phyloP scores from a whole-genome alignment of 345 rosid genomes.

The Clausena lansium region DNA sequence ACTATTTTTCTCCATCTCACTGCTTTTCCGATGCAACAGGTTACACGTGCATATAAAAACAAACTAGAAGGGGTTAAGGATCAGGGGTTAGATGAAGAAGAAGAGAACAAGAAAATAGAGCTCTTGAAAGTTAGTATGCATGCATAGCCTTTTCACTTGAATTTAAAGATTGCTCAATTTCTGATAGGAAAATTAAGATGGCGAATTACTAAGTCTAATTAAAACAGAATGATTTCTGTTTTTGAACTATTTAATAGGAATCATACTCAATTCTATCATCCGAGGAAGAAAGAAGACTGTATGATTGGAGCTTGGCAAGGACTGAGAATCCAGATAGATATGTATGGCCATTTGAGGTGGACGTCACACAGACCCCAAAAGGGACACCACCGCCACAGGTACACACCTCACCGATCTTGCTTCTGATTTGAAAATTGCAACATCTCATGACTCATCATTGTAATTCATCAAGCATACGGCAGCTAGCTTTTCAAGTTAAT shows the following conservation, averaged over 20 bases:
- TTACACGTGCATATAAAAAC: slow-evolving; percentile 44
- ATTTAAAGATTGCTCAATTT: neutral
- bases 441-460: neutral
- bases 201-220: too few species aligned
- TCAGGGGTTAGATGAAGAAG: slow-evolving; percentile 56
- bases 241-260: slow-evolving; percentile 36
- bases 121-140: slow-evolving; percentile 46
- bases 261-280: slow-evolving; percentile 64
- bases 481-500: too few species aligned
- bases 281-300: slow-evolving; percentile 73
- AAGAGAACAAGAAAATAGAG: slow-evolving; percentile 45
- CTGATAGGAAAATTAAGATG: too few species aligned
- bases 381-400: slow-evolving; percentile 67
- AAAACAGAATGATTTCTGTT: neutral
- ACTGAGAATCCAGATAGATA: slow-evolving; percentile 53
- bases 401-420: neutral
- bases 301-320: slow-evolving; percentile 91
- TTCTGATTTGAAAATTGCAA: neutral
- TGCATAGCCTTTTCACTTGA: neutral
- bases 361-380: slow-evolving; percentile 37
- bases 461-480: too few species aligned
- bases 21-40: slow-evolving; percentile 21
- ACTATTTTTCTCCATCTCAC: neutral
- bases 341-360: slow-evolving; percentile 79
- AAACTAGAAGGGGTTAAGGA: slow-evolving; percentile 49